Base-by-base conservation (phyloP, 106 monocot species). In the Iris macrosiphon region DNA sequence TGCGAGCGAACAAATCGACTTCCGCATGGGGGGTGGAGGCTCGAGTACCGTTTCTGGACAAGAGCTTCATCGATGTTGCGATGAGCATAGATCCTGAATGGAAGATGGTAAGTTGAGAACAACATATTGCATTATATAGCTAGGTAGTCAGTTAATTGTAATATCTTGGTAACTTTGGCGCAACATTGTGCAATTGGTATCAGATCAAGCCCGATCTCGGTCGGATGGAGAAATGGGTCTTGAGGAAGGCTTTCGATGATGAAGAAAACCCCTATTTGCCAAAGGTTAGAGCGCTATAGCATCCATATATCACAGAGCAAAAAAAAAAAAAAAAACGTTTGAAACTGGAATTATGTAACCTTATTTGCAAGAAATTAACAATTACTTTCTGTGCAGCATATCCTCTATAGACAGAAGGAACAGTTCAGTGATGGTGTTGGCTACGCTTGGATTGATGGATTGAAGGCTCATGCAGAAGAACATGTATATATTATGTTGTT, bases 381-480 rank as follows among this genome's bases (percentile, higher is more conserved):
- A n/a, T n/a, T n/a, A n/a, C n/a, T n/a, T n/a, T n/a, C n/a, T 49
- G 31, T 57, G 23, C 64, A 76, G 72, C 68, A 76, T 32, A 77
- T 82, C 17, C 72, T 82, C 15, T 82, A 82, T 40, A 82, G 82
- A 43, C 82, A 82, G 34, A 82, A 82, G 52, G 76, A 81, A 18
- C 76, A 81, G 63, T 81, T 81, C 49, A 81, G 81, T 54, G 81
- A 81, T 64, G 81, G 81, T 22, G 76, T 81, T 54, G 81, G 81
- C 9, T 81, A 81, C 16, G 76, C 72, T 49, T 81, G 81, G 81
- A 81, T 81, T 48, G 81, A 76, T 68, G 81, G 81, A 28, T 59
- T 81, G 11, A 81, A 81, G 43, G 68, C 76, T 1, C 82, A 82
- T 52, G 55, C 82, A 14, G 68, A 52, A 49, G 6, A 57, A 54